phyloP scores from a whole-genome alignment of 2,329 filamentous ascomycete genomes.

The Colletotrichum liaoningense region DNA sequence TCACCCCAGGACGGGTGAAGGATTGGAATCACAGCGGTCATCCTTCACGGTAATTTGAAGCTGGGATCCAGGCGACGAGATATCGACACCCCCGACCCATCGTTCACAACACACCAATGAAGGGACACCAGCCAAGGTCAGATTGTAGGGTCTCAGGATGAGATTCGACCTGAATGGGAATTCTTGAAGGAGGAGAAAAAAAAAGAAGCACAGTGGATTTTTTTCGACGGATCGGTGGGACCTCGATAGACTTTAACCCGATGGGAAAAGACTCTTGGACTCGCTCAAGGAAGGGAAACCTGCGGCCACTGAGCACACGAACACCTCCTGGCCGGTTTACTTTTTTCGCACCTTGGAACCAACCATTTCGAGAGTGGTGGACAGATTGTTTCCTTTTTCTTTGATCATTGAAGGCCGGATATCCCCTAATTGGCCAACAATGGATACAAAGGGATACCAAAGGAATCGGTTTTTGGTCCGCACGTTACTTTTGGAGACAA shows the following conservation, averaged over 20 bases:
- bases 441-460: background rate
- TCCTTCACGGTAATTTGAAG: background rate
- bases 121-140: conserved; percentile 15
- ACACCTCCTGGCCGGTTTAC: conserved; percentile 9
- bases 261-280: background rate
- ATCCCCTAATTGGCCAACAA: conserved; percentile 34
- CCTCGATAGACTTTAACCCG: background rate
- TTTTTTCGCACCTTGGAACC: conserved; percentile 2
- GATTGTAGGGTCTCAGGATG: conserved; percentile 27
- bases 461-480: conserved; percentile 11
- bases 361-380: conserved; percentile 12
- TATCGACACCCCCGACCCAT: conserved; percentile 30
- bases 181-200: conserved; percentile 19
- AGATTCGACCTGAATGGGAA: conserved; percentile 16
- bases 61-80: conserved; percentile 16
- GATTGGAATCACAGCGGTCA: conserved; percentile 9
- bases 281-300: conserved; percentile 12
- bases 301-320: conserved; percentile 11
- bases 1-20: conserved; percentile 31
- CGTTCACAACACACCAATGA: background rate
- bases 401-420: conserved; percentile 25
- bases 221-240: conserved; percentile 10
- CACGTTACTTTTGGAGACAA: conserved; percentile 34
- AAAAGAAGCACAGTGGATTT: conserved; percentile 19
- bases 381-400: background rate